phyloP scores from a whole-genome alignment of 177 flowering plant genomes.

The Telopea speciosissima region DNA sequence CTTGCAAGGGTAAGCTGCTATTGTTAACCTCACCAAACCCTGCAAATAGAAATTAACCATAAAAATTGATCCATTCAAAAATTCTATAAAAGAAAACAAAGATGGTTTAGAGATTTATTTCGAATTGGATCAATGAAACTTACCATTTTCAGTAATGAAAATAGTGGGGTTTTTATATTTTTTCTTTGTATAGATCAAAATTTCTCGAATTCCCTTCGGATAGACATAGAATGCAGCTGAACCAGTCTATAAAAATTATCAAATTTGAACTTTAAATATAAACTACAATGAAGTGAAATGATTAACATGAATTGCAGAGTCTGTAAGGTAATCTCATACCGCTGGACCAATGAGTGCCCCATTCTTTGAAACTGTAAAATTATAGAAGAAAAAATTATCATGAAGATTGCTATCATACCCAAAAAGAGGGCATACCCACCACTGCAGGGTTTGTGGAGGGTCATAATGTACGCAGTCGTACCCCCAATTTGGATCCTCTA shows the following conservation, averaged over 20 bases:
- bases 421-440: too few relatives aligned
- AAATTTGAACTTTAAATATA: too few relatives aligned
- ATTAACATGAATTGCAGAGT: not conserved
- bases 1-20: not conserved
- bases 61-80: not conserved
- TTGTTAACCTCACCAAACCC: not conserved
- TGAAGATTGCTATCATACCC: not conserved
- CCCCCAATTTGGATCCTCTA: too few relatives aligned
- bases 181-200: conserved; percentile 3
- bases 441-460: too few relatives aligned
- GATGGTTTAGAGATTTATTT: too few relatives aligned
- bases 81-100: too few relatives aligned
- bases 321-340: conserved; percentile 19
- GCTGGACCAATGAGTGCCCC: conserved; percentile 37
- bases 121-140: not conserved
- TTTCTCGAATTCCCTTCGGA: not conserved
- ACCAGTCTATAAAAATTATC: conserved; percentile 12
- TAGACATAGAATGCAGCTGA: conserved; percentile 3
- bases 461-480: too few relatives aligned
- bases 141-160: not conserved
- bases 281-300: too few relatives aligned
- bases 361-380: conserved; percentile 6
- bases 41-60: not conserved
- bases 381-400: not conserved
- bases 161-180: not conserved